A percentile compares a stretch with the other conserved stretches of the same genome.
Conservation (phyloP, 495 filamentous ascomycete species). For the Lasiosphaeria hispida region DNA sequence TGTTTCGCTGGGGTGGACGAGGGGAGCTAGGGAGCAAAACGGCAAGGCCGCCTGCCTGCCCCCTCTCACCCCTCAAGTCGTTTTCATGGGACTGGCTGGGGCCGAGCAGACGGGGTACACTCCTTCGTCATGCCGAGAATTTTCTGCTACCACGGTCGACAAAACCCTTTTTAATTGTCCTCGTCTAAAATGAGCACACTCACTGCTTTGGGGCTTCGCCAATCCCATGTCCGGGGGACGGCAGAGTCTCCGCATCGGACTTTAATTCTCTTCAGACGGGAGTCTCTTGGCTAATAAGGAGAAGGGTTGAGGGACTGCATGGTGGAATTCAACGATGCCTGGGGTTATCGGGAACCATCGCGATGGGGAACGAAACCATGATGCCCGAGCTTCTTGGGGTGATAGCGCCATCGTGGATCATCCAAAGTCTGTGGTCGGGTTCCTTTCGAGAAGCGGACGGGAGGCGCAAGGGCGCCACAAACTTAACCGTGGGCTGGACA, state of each 20-base stretch:
- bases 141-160: conserved; percentile 6
- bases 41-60: too few relatives aligned
- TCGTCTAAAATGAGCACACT: conserved; percentile 5
- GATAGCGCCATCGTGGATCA: conserved; percentile 20
- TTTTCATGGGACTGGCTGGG: conserved; percentile 4
- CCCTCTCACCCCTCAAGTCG: not conserved
- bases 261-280: too few relatives aligned
- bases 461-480: conserved; percentile 26
- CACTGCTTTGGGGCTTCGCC: conserved; percentile 7
- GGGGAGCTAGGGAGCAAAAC: not conserved
- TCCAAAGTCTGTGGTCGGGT: conserved; percentile 4
- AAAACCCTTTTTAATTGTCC: not conserved
- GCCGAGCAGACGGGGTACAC: conserved; percentile 4
- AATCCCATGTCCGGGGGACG: conserved; percentile 8
- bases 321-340: not conserved
- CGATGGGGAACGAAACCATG: not conserved
- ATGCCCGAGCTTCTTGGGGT: conserved; percentile 1
- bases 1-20: not conserved
- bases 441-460: conserved; percentile 21
- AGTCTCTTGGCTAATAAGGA: too few relatives aligned
- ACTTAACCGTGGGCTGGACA: conserved; percentile 11
- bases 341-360: not conserved
- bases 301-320: not conserved
- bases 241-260: not conserved
- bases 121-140: conserved; percentile 8